phyloP scores from a whole-genome alignment of 1,284 basidiomycete genomes.

The Apiotrichum montevideense region DNA sequence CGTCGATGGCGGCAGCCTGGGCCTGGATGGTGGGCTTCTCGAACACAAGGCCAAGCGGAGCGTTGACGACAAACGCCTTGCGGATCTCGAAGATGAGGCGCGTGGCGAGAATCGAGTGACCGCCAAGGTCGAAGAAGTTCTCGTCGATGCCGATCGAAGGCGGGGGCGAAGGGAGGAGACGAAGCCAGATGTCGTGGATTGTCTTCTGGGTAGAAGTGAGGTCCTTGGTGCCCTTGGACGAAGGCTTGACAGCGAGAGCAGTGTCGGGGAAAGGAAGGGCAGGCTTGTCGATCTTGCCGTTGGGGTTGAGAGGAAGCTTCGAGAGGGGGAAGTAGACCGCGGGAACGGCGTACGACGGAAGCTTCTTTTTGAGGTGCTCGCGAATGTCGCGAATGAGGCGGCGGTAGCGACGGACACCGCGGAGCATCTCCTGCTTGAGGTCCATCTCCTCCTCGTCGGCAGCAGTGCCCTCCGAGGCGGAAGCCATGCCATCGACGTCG shows the following conservation, averaged over 20 bases:
- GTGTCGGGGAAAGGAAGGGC: conserved; percentile 98
- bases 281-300: conserved; percentile 99
- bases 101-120: conserved; percentile 96
- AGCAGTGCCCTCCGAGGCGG: conserved; percentile 56
- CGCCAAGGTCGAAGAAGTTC: conserved; percentile 97
- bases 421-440: conserved; percentile 53
- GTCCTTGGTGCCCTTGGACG: conserved; percentile 28
- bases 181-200: conserved; percentile 75
- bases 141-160: conserved; percentile 79
- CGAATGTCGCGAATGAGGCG: conserved; percentile 87
- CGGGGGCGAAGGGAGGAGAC: conserved; percentile 74
- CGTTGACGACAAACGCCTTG: conserved; percentile 84
- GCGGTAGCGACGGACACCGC: conserved; percentile 74
- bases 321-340: conserved; percentile 89
- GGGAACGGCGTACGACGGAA: conserved; percentile 89
- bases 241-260: conserved; percentile 57
- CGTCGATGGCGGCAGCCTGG: conserved; percentile 75
- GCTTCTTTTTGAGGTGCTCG: conserved; percentile 93
- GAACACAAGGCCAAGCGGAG: conserved; percentile 88
- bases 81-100: conserved; percentile 95
- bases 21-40: conserved; percentile 79
- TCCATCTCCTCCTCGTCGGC: conserved; percentile 53
- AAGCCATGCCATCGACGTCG: conserved; percentile 65
- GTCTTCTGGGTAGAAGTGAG: conserved; percentile 69
- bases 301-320: conserved; percentile 97